phyloP scores from a whole-genome alignment of 108 stramenopile species.

The Stephanodiscus minutulus region DNA sequence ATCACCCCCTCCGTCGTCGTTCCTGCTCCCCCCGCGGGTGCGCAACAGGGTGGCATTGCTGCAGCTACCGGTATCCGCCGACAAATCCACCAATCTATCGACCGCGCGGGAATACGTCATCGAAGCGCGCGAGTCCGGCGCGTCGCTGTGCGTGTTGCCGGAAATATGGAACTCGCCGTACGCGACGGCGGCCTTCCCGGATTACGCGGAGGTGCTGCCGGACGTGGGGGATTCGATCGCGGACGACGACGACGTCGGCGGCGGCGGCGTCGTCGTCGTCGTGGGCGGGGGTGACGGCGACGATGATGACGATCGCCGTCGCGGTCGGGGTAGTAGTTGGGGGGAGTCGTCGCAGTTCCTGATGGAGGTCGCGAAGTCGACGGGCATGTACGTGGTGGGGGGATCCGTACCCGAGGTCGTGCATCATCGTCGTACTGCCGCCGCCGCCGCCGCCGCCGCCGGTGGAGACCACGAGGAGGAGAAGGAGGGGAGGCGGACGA shows the following conservation, averaged over 20 bases:
- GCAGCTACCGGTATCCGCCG: constrained; percentile 82
- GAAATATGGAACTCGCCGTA: constrained; percentile 99
- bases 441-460: background rate
- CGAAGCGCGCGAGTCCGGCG: constrained; percentile 75
- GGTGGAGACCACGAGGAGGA: background rate
- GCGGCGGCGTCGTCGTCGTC: background rate
- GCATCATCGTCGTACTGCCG: constrained; percentile 43
- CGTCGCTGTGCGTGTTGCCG: constrained; percentile 86
- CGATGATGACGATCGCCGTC: constrained; percentile 3
- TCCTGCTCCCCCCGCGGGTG: constrained; percentile 17
- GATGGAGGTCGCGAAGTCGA: constrained; percentile 63
- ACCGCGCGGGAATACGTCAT: constrained; percentile 66
- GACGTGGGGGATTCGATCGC: constrained; percentile 50
- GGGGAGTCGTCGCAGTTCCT: constrained; percentile 60
- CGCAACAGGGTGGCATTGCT: constrained; percentile 81
- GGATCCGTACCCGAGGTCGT: constrained; percentile 94
- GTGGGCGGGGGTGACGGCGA: background rate
- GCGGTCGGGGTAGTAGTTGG: constrained; percentile 4
- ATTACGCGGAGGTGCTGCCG: constrained; percentile 94
- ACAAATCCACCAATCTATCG: constrained; percentile 83
- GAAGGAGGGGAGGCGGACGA: background rate
- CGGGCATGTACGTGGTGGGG: constrained; percentile 90
- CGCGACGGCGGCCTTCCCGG: constrained; percentile 92
- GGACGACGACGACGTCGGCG: background rate
- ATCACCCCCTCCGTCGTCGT: too few species aligned